Base-by-base conservation (phyloP, 129 eudicot genomes). In the Flaveria bidentis region DNA sequence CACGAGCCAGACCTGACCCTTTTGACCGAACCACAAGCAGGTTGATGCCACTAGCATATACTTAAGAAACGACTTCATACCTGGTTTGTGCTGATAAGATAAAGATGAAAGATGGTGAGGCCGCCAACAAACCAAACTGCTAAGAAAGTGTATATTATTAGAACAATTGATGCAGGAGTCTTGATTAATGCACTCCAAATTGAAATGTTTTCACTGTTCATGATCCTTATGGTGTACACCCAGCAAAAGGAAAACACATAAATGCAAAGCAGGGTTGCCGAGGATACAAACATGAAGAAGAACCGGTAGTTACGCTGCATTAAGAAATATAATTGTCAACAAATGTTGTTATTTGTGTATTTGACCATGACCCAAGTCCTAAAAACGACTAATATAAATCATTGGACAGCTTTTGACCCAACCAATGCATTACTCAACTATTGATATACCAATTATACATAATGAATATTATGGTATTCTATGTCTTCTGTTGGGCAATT, bases 121-220 rank as follows among this genome's bases (percentile, higher is more conserved):
- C 98, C 98, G 10, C 98, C 98, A 42, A 92, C 95, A 74, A 90
- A 90, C 98, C 96, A 92, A 68, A 90, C 87, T 20, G 82, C 73
- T 23, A 92, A 55, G 36, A 92, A 92, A 7, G 92, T 73, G 78
- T 92, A 92, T 58, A 81, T 65, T 55, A 90, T 87, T 14, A 92
- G 86, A 64, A 72, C 90, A 5, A 90, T 83, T 10, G 98, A 92
- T 56, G 91, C 92, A 2, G 96, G 90, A 57, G 88, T 85, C 55
- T 88, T 79, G 22, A 72, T 77, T 86, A 92, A 76, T 28, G 94
- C 91, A 78, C 77, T 87, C 96, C 91, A 90, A 74, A 90, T 65
- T 0, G 90, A 60, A n/a, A 76, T 74, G 17, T 78, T 41, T 80
- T 90, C 93, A 23, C 80, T 71, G 39, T 89, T 78, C 88, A 73